phyloP scores from a whole-genome alignment of 441 rosid species.

The Melastoma candidum region DNA sequence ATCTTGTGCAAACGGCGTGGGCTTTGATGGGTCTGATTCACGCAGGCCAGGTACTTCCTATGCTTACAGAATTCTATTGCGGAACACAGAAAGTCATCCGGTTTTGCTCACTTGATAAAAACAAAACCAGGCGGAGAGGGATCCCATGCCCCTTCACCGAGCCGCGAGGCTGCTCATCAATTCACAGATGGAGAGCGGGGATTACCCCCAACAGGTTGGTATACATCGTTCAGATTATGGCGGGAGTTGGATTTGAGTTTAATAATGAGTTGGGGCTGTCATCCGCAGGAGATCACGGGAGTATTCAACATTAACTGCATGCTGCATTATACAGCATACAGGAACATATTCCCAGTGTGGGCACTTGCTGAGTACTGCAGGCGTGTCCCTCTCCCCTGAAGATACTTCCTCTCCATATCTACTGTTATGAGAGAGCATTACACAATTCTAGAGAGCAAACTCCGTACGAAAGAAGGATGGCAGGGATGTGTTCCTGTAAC shows the following conservation, averaged over 20 bases:
- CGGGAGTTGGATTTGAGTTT: neutral
- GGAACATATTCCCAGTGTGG: constrained; percentile 50
- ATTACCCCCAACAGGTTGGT: constrained; percentile 62
- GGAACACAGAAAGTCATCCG: neutral
- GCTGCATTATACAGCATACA: constrained; percentile 39
- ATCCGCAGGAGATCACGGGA: constrained; percentile 38
- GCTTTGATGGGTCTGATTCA: constrained; percentile 59
- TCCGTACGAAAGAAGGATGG: no score
- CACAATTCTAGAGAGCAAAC: no score
- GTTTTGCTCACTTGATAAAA: neutral
- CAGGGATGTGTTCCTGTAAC: no score
- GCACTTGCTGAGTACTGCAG: constrained; percentile 45
- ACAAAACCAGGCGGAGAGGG: constrained; percentile 40
- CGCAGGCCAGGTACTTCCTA: constrained; percentile 41
- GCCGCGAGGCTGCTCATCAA: constrained; percentile 58
- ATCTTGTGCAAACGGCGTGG: constrained; percentile 65
- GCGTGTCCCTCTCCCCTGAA: constrained; percentile 20
- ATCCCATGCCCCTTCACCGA: constrained; percentile 47
- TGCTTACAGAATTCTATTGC: neutral
- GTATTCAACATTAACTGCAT: constrained; percentile 42
- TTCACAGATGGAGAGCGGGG: constrained; percentile 51
- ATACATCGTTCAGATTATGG: neutral
- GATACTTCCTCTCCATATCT: no score
- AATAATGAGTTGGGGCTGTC: neutral
- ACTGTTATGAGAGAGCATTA: no score